Conservation (phyloP, 164 flowering plant species). For the Amborella trichopoda region DNA sequence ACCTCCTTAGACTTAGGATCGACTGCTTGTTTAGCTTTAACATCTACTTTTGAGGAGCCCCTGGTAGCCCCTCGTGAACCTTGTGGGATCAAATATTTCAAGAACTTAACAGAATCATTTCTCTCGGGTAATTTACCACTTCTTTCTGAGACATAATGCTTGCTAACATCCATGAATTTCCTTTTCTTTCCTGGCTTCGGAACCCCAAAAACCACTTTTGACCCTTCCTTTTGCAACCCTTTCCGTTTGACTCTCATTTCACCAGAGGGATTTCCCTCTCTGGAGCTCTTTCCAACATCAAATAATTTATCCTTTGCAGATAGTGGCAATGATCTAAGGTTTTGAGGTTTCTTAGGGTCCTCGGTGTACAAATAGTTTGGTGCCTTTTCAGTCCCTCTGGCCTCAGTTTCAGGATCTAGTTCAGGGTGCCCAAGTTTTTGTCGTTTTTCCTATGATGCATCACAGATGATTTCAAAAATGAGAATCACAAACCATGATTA, state of each 20-base stretch:
- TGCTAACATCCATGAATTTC: slow-evolving; percentile 98
- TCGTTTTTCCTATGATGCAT: slow-evolving; percentile 64
- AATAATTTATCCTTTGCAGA: slow-evolving; percentile 47
- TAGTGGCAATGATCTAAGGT: slow-evolving; percentile 24
- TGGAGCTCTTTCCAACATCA: slow-evolving; percentile 43
- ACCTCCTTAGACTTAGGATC: slow-evolving; percentile 37
- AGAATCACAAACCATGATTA: too few species aligned
- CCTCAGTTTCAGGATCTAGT: slow-evolving; percentile 16
- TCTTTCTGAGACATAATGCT: slow-evolving; percentile 55
- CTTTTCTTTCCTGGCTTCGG: slow-evolving; percentile 96
- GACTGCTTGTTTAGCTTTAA: slow-evolving; percentile 41
- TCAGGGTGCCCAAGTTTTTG: slow-evolving; percentile 26
- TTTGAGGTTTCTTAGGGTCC: slow-evolving; percentile 30
- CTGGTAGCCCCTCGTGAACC: slow-evolving; percentile 49
- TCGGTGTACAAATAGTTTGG: slow-evolving; percentile 14
- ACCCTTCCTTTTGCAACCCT: slow-evolving; percentile 68
- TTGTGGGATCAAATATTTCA: slow-evolving; percentile 53
- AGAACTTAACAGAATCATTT: slow-evolving; percentile 38
- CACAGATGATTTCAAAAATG: too few species aligned
- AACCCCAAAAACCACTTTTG: slow-evolving; percentile 72
- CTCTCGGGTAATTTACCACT: slow-evolving; percentile 24
- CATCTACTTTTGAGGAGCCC: slow-evolving; percentile 32
- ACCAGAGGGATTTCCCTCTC: slow-evolving; percentile 32
- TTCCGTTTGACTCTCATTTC: slow-evolving; percentile 35
- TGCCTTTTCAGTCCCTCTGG: slow-evolving; percentile 27